Evolutionary conservation across 2,329 filamentous ascomycete genomes (phyloP).

Genomic region (Hymenoscyphus fructigenus): DNA sequence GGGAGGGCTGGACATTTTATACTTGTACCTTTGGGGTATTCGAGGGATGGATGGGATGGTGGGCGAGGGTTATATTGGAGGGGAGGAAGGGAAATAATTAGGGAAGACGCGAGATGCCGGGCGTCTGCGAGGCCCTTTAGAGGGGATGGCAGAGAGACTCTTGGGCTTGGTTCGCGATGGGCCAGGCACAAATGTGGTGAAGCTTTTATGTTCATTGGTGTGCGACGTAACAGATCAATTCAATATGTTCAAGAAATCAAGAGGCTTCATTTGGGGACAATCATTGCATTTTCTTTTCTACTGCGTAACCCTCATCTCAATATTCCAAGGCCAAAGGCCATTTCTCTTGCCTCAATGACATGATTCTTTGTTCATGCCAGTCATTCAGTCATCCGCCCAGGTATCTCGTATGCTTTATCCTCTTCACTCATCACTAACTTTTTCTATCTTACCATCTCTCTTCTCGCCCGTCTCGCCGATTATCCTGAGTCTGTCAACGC

Average conservation of each 20-base stretch:
- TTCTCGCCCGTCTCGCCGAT: conserved; percentile 91
- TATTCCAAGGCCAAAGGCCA: conserved; percentile 4
- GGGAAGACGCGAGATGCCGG: not conserved
- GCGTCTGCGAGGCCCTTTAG: not conserved
- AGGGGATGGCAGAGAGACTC: not conserved
- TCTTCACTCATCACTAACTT: conserved; percentile 76
- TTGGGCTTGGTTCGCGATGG: not conserved
- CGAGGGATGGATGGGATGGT: not conserved
- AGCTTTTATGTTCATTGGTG: not conserved
- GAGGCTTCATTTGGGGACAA: conserved; percentile 1
- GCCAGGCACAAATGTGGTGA: not conserved
- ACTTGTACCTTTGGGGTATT: conserved; percentile 10
- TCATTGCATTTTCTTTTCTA: not conserved
- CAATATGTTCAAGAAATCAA: not conserved
- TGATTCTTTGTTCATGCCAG: conserved; percentile 7
- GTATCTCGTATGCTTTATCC: conserved; percentile 37
- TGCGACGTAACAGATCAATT: not conserved
- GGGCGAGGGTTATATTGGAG: conserved; percentile 22
- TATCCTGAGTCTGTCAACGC: conserved; percentile 74
- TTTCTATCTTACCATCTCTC: conserved; percentile 90
- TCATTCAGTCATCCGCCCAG: not conserved
- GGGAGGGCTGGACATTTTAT: conserved; percentile 54
- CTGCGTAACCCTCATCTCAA: not conserved
- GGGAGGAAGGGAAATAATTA: not conserved
- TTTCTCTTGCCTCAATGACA: conserved; percentile 12